Conservation (phyloP, 2,329 filamentous ascomycete species). For the Talaromyces sp. region DNA sequence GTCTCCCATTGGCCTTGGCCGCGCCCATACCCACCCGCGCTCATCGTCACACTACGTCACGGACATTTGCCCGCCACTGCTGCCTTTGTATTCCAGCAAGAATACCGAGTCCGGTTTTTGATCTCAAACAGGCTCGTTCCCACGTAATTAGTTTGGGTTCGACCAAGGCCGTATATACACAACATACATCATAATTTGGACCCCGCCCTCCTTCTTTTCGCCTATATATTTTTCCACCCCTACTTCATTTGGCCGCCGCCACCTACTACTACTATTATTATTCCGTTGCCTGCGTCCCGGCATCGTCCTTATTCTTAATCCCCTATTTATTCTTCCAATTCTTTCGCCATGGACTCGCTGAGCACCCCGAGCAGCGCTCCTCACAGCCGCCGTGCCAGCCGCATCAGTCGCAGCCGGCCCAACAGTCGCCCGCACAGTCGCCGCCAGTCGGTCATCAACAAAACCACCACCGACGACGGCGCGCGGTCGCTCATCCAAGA, state of each 20-base stretch:
- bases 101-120: background rate
- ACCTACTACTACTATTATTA: background rate
- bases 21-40: constrained; percentile 1
- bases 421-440: constrained; percentile 9
- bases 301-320: background rate
- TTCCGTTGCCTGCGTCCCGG: background rate
- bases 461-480: constrained; percentile 28
- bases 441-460: constrained; percentile 21
- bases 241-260: background rate
- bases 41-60: constrained; percentile 10
- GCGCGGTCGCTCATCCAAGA: constrained; percentile 31
- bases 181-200: constrained; percentile 3
- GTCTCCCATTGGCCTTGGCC: background rate
- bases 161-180: constrained; percentile 5
- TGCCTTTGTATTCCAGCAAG: background rate
- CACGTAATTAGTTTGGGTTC: constrained; percentile 20
- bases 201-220: background rate
- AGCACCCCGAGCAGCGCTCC: background rate
- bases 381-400: background rate
- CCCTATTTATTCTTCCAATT: background rate
- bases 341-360: constrained; percentile 9
- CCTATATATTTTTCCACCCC: background rate
- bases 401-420: background rate
- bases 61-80: background rate
- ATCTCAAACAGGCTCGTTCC: constrained; percentile 2